Base-by-base conservation (phyloP, 2,329 filamentous ascomycete species). In the Chalara sp. region DNA sequence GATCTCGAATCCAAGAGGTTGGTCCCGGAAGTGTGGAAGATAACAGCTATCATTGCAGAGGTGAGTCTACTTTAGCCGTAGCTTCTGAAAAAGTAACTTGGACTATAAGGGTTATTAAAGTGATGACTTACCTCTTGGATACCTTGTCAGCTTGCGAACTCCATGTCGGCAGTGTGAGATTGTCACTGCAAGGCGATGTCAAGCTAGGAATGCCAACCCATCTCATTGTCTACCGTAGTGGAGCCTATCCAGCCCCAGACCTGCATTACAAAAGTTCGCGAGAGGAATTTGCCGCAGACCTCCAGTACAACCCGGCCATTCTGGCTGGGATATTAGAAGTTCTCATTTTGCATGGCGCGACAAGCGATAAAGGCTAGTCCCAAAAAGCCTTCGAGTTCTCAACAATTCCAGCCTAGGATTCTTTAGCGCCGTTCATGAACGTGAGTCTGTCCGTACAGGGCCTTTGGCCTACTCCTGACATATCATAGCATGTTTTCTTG, bases 41-140 rank as follows among this genome's bases (percentile, higher is more conserved):
- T 57, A 46, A 51, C 49, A 50, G 55, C 49, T 2, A 55, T 57
- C 50, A 48, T 57, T 50, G 35, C 45, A 50, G 46, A 57, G 48
- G 50, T 55, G 28, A 50, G 21, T 21, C 30, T 52, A 21, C 28
- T 45, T 48, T 21, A 7, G 21, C 7, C 7, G 30, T 8, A 33
- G 13, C 32, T 5, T 11, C 46, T n/a, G 42, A 44, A 46, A 28
- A 8, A 44, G 4, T 37, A n/a, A 37, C 33, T 49, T 45, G 51
- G 37, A 50, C 44, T 39, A 32, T 49, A 11, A 35, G 56, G 49
- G 31, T 57, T 42, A 53, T 57, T 13, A 57, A 56, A 49, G 55
- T 43, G 30, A 56, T 57, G 49, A 47, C 43, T 49, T 57, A 57
- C 46, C 47, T 56, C 37, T 49, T 56, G 10, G 39, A 51, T 56